phyloP scores from a whole-genome alignment of 1,284 basidiomycete genomes.

The Pascua sp. region DNA sequence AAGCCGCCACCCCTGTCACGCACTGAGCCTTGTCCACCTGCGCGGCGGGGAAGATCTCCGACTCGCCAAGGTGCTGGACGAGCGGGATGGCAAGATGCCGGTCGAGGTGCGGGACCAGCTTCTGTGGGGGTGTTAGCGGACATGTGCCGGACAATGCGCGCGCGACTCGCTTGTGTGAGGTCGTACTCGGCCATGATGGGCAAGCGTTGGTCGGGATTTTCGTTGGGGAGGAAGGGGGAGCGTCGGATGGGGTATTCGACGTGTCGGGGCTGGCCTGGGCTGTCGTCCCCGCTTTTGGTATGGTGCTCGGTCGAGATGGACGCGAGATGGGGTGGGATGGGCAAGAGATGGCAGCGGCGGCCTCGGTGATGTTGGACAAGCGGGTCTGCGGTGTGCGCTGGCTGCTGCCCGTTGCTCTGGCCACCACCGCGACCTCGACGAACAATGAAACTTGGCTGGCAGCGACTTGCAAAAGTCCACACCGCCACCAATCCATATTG shows the following conservation, averaged over 20 bases:
- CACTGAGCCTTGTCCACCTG: conserved; percentile 48
- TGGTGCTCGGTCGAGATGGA: conserved; percentile 11
- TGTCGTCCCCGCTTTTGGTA: conserved; percentile 6
- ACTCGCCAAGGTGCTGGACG: conserved; percentile 73
- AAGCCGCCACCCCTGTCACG: conserved; percentile 12
- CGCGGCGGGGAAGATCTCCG: conserved; percentile 39
- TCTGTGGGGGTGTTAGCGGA: conserved; percentile 53
- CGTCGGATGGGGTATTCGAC: background rate
- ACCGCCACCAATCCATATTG: too few species aligned
- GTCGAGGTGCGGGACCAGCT: conserved; percentile 88
- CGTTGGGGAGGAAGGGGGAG: background rate
- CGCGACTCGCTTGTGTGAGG: conserved; percentile 58
- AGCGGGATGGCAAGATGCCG: conserved; percentile 90
- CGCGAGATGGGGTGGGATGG: conserved; percentile 6
- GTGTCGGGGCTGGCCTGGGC: background rate
- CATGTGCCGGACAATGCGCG: background rate
- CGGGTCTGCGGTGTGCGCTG: too few species aligned
- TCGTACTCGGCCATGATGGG: conserved; percentile 74
- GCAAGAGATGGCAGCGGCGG: too few species aligned
- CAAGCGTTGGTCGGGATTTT: background rate
- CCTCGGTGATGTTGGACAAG: too few species aligned
- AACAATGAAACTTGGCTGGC: too few species aligned
- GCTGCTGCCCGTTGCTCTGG: too few species aligned
- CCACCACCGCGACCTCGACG: too few species aligned
- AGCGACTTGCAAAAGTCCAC: too few species aligned